These are phyloP conservation scores for Salix viminalis DNA, from an alignment of 345 rosid genomes.

Conservation along the genomic window DNA sequence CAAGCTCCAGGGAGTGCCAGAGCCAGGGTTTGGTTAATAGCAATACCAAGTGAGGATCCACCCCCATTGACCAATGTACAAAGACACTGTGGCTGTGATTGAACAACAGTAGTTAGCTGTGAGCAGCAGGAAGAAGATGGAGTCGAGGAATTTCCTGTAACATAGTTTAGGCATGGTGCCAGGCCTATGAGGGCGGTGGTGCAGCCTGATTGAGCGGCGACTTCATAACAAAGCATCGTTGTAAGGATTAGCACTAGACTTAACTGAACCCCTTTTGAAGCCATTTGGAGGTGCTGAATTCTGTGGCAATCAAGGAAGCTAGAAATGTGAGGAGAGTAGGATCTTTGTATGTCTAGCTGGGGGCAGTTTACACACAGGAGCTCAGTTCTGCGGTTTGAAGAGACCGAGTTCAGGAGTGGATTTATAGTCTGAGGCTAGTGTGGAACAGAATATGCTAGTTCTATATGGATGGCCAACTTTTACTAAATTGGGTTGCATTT, in stretches of 20 bases:
- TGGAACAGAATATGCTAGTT: not conserved
- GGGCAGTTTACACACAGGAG: not conserved
- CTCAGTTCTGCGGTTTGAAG: not conserved
- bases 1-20: conserved; percentile 37
- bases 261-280: conserved; percentile 8
- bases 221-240: conserved; percentile 6
- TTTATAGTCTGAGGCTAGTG: not conserved
- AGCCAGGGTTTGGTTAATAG: conserved; percentile 37
- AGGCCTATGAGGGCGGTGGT: conserved; percentile 25
- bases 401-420: not conserved
- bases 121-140: conserved; percentile 59
- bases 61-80: conserved; percentile 36
- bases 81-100: conserved; percentile 46
- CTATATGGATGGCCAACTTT: conserved; percentile 16
- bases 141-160: conserved; percentile 41
- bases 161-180: conserved; percentile 42
- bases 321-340: not conserved
- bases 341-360: not conserved
- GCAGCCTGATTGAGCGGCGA: conserved; percentile 39
- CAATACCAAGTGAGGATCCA: conserved; percentile 24
- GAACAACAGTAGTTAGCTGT: conserved; percentile 38
- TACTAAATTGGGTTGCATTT: not conserved
- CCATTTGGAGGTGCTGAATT: not conserved
- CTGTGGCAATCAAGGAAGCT: not conserved
- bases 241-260: conserved; percentile 5